Percentiles rank a stretch among this genome's conserved stretches.
phyloP scores from a whole-genome alignment of 192 early-diverging fungal species.

The Phlyctochytrium planicorne region DNA sequence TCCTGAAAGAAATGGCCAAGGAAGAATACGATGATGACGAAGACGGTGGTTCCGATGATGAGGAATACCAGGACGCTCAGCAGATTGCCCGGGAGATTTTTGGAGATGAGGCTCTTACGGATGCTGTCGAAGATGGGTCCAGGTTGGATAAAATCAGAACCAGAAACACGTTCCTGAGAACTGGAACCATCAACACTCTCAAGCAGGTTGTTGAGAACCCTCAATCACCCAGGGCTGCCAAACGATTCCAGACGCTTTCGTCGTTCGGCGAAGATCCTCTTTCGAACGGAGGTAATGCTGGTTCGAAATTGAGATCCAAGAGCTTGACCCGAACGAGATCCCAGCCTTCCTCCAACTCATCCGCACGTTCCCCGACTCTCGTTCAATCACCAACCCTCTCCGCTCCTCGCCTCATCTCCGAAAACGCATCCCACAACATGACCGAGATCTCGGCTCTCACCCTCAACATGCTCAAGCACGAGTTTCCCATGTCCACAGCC shows the following conservation, averaged over 20 bases:
- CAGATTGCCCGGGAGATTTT: background rate
- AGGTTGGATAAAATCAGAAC: too few species aligned
- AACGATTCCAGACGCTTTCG: background rate
- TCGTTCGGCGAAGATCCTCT: background rate
- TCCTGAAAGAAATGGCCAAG: background rate
- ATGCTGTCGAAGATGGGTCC: background rate
- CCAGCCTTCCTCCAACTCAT: background rate
- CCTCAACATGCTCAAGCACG: slow-evolving; percentile 13
- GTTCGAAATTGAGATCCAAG: too few species aligned
- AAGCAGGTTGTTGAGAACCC: background rate
- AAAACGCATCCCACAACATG: slow-evolving; percentile 17
- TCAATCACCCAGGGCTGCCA: background rate
- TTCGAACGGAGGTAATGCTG: too few species aligned
- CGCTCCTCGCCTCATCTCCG: slow-evolving; percentile 8
- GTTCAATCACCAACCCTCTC: background rate
- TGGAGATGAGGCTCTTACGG: background rate
- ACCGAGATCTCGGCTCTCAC: slow-evolving; percentile 12
- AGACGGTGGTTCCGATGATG: too few species aligned
- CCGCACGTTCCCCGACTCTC: background rate
- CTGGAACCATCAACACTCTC: background rate
- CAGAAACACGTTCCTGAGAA: background rate
- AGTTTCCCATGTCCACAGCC: slow-evolving; percentile 17
- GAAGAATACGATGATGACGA: background rate
- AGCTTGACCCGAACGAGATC: too few species aligned
- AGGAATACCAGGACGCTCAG: background rate